phyloP scores from a whole-genome alignment of 2,329 filamentous ascomycete genomes.

The Phaeosphaeriaceae sp. region DNA sequence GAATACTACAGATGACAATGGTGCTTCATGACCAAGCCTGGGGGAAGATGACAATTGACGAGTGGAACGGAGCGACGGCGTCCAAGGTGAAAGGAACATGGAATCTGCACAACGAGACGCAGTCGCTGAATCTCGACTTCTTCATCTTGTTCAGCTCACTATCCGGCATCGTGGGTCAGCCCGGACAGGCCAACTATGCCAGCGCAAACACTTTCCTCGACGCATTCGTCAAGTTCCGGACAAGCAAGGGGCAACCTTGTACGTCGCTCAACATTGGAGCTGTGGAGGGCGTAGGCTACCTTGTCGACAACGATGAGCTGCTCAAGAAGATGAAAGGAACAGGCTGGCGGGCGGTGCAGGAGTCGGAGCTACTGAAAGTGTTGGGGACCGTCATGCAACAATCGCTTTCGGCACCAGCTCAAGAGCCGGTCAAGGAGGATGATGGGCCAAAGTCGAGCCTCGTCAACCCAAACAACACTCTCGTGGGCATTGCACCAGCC shows the following conservation, averaged over 20 bases:
- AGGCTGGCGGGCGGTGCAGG: no score
- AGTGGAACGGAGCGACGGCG: conserved; percentile 6
- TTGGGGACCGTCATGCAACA: no score
- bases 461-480: no score
- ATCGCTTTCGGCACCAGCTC: no score
- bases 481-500: no score
- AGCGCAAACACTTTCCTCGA: conserved; percentile 51
- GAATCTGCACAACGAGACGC: conserved; percentile 2
- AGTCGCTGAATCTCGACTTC: conserved; percentile 23
- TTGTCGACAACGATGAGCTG: no score
- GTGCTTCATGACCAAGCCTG: background rate
- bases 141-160: conserved; percentile 39
- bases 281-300: no score
- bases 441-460: no score
- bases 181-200: conserved; percentile 55
- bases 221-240: conserved; percentile 26
- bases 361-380: no score
- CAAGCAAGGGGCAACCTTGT: conserved; percentile 44
- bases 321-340: no score
- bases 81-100: conserved; percentile 31
- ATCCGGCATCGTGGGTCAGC: conserved; percentile 29
- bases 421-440: no score
- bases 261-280: conserved; percentile 2
- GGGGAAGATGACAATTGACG: no score
- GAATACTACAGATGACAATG: conserved; percentile 19